Percentiles rank a stretch among this genome's conserved stretches.
These are phyloP conservation scores for Acacia acuminata DNA, from an alignment of 306 rosid genomes.

Conservation along the genomic window DNA sequence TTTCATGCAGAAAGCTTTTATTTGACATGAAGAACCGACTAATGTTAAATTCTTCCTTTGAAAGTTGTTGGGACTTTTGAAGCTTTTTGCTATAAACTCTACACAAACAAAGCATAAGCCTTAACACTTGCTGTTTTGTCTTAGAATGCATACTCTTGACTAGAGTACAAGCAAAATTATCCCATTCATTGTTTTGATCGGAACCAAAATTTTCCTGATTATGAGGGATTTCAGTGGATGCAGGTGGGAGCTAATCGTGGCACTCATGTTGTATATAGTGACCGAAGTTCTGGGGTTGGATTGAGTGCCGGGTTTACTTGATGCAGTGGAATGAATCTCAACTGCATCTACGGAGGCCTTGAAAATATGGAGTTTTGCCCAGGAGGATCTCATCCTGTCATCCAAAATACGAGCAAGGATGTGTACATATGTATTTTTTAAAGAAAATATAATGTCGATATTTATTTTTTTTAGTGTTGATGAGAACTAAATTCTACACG, in stretches of 20 bases:
- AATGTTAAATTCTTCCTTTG: background rate
- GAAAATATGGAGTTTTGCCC: background rate
- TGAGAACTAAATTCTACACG: conserved; percentile 37
- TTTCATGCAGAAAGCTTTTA: background rate
- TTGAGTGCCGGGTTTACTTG: conserved; percentile 18
- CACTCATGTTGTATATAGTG: background rate
- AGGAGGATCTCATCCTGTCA: background rate
- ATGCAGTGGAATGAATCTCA: conserved; percentile 36
- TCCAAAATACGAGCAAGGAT: conserved; percentile 25
- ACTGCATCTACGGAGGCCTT: background rate
- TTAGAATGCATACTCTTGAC: background rate
- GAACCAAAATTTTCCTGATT: conserved; percentile 21
- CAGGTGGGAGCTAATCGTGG: conserved; percentile 43
- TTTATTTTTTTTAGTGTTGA: conserved; percentile 15
- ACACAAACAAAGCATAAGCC: too few relatives aligned
- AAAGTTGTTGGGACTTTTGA: background rate
- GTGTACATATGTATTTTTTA: conserved; percentile 43
- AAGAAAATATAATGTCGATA: conserved; percentile 30
- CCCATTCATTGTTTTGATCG: background rate
- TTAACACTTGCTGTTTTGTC: background rate
- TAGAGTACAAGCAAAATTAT: background rate
- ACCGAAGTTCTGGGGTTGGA: background rate
- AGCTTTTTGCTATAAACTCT: background rate
- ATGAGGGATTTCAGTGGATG: conserved; percentile 37
- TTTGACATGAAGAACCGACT: background rate